Conservation (phyloP, 2,329 filamentous ascomycete genomes). For the Diaporthe humulicola region DNA sequence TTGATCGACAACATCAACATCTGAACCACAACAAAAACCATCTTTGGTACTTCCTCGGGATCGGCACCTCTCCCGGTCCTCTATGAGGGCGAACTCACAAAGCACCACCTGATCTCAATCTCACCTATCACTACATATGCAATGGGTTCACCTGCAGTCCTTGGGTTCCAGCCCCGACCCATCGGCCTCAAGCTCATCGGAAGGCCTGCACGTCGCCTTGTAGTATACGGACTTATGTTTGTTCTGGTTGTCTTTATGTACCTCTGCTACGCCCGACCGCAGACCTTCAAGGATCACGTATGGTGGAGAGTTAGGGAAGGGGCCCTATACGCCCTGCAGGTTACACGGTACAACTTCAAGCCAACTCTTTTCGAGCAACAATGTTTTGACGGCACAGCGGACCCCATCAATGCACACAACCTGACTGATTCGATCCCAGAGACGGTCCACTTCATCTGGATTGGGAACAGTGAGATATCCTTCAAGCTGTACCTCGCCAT, state of each 20-base stretch:
- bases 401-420: neutral
- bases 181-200: neutral
- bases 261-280: neutral
- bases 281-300: neutral
- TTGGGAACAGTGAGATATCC: neutral
- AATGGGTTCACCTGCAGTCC: neutral
- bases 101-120: too few species aligned
- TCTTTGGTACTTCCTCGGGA: too few species aligned
- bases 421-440: slow-evolving; percentile 9
- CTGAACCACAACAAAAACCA: neutral
- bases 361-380: neutral
- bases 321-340: neutral
- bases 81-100: too few species aligned
- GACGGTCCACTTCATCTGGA: slow-evolving; percentile 2
- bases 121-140: neutral
- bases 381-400: neutral
- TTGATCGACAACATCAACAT: neutral
- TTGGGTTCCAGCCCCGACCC: neutral
- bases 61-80: neutral
- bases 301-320: neutral
- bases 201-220: neutral
- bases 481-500: slow-evolving; percentile 2
- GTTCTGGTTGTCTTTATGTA: neutral
- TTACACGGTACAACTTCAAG: slow-evolving; percentile 1
- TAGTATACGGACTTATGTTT: neutral